Evolutionary conservation across 2,329 filamentous ascomycete species (phyloP).

Genomic region (Chrysoporthe cubensis): DNA sequence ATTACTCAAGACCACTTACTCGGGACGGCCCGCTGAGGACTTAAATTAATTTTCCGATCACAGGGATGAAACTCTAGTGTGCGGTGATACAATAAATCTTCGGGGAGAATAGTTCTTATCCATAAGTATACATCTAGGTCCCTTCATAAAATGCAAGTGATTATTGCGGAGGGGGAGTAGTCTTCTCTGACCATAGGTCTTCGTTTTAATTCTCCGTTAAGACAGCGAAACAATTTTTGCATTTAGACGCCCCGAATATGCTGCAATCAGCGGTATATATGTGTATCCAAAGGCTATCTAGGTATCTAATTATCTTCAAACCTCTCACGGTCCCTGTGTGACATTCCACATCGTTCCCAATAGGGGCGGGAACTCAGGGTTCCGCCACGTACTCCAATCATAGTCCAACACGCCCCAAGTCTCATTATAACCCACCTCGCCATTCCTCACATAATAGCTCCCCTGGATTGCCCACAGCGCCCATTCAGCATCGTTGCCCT

Average conservation of each 20-base stretch:
- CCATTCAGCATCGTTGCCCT: constrained; percentile 62
- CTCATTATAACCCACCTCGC: constrained; percentile 55
- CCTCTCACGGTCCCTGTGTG: constrained; percentile 44
- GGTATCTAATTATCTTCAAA: background rate
- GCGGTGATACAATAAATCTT: background rate
- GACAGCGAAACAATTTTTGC: background rate
- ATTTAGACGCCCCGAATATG: background rate
- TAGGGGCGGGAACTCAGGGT: constrained; percentile 38
- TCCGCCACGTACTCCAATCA: constrained; percentile 45
- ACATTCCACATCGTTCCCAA: constrained; percentile 45
- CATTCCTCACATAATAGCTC: constrained; percentile 61
- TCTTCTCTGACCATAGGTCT: background rate
- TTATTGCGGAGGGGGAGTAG: background rate
- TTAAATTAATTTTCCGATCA: background rate
- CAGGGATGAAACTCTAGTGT: background rate
- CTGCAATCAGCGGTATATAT: background rate
- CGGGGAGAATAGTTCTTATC: background rate
- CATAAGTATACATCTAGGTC: background rate
- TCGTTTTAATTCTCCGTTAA: no score
- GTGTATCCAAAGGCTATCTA: background rate
- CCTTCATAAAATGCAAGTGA: background rate
- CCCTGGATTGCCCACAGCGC: constrained; percentile 62
- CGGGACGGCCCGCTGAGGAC: constrained; percentile 8
- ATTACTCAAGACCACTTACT: background rate
- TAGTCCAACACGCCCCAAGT: constrained; percentile 53